phyloP scores from a whole-genome alignment of 495 filamentous ascomycete species.

The Neurospora sp. region DNA sequence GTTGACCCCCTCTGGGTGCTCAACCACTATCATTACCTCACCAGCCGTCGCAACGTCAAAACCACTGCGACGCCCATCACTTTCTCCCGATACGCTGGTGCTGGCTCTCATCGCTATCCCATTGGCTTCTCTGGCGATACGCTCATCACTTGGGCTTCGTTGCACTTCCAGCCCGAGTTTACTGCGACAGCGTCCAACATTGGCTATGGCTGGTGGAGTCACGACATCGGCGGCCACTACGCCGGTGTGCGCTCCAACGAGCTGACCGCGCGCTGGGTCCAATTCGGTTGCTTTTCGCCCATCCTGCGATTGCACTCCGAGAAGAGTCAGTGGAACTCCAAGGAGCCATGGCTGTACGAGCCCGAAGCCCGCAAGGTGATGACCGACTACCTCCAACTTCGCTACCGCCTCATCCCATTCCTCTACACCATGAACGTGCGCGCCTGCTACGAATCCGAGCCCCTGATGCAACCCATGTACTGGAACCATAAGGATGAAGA shows the following conservation, averaged over 20 bases:
- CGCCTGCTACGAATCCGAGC: slow-evolving; percentile 31
- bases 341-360: slow-evolving; percentile 48
- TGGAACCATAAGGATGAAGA: slow-evolving; percentile 42
- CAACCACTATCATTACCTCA: slow-evolving; percentile 51
- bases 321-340: slow-evolving; percentile 40
- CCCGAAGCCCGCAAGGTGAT: slow-evolving; percentile 30
- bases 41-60: slow-evolving; percentile 25
- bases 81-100: slow-evolving; percentile 48
- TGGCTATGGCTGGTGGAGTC: slow-evolving; percentile 56
- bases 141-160: slow-evolving; percentile 43
- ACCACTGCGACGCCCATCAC: slow-evolving; percentile 20
- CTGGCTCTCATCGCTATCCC: slow-evolving; percentile 50
- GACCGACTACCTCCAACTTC: slow-evolving; percentile 35
- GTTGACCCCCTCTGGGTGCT: slow-evolving; percentile 54
- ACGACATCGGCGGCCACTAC: slow-evolving; percentile 53
- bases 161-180: slow-evolving; percentile 53
- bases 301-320: slow-evolving; percentile 48
- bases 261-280: slow-evolving; percentile 46
- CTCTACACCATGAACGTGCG: slow-evolving; percentile 47
- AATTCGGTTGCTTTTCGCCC: slow-evolving; percentile 47
- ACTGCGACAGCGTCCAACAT: slow-evolving; percentile 54
- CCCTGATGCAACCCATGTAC: slow-evolving; percentile 49
- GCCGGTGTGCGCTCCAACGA: slow-evolving; percentile 42
- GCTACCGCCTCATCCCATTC: slow-evolving; percentile 47
- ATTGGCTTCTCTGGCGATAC: slow-evolving; percentile 53